Percentiles rank a stretch among this genome's conserved stretches.
Conservation (phyloP, 345 rosid genomes). For the Cardiospermum halicacabum region DNA sequence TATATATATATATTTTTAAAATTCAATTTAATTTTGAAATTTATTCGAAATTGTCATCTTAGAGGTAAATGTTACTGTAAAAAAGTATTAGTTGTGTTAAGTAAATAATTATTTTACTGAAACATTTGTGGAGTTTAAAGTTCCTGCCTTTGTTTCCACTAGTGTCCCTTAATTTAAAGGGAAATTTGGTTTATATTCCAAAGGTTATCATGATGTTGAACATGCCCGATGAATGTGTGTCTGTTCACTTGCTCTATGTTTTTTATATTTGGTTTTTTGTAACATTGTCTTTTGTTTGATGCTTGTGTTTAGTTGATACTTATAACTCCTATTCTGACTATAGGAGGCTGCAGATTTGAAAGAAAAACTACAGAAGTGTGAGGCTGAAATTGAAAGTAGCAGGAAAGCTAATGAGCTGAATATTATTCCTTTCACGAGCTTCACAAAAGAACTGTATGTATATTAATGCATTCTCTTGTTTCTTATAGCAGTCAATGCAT, state of each 20-base stretch:
- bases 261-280: not conserved
- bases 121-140: not conserved
- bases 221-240: not conserved
- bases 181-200: not conserved
- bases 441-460: slow-evolving; percentile 49
- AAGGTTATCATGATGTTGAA: not conserved
- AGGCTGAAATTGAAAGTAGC: slow-evolving; percentile 68
- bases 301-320: not conserved
- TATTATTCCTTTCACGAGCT: slow-evolving; percentile 67
- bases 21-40: not conserved
- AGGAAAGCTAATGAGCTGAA: slow-evolving; percentile 65
- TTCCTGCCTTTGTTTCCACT: not conserved
- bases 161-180: not conserved
- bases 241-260: not conserved
- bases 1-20: not conserved
- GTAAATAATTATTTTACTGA: not conserved
- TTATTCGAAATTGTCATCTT: not conserved
- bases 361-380: slow-evolving; percentile 63
- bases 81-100: not conserved
- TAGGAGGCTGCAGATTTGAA: slow-evolving; percentile 70
- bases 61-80: not conserved
- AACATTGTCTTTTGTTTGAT: not conserved
- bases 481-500: not conserved
- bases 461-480: slow-evolving; percentile 12
- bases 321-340: slow-evolving; percentile 9